A percentile compares a stretch with the other conserved stretches of the same genome.
Conservation (phyloP, 2,329 filamentous ascomycete species). For the Exophiala aquamarina region DNA sequence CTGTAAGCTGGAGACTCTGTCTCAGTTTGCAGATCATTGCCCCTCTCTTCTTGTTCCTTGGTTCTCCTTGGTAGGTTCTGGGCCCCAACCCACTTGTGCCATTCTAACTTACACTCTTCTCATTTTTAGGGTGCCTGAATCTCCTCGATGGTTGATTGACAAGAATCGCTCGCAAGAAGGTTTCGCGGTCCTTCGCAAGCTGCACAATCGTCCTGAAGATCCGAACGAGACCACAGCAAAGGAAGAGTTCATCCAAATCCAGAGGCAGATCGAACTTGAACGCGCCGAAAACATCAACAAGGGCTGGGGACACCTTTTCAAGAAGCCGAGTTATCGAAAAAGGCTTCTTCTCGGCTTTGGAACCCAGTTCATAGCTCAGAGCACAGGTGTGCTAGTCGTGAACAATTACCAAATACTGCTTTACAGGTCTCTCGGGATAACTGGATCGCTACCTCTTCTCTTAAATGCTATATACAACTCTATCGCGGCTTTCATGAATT, state of each 20-base stretch:
- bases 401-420: neutral
- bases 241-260: neutral
- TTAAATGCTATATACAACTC: neutral
- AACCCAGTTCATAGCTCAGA: neutral
- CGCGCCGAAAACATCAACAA: neutral
- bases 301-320: constrained; percentile 7
- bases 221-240: constrained; percentile 6
- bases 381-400: neutral
- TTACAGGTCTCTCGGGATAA: neutral
- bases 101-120: no score
- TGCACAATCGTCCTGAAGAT: constrained; percentile 4
- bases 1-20: constrained; percentile 3
- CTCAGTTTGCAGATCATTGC: constrained; percentile 44
- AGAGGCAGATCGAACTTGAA: neutral
- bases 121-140: constrained; percentile 37
- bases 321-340: constrained; percentile 18
- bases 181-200: neutral
- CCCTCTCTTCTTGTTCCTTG: constrained; percentile 39
- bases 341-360: constrained; percentile 8
- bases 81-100: no score
- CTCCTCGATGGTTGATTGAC: constrained; percentile 38
- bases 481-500: constrained; percentile 16
- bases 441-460: neutral
- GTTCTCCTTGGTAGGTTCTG: no score
- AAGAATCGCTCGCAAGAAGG: neutral